phyloP scores from a whole-genome alignment of 2,329 filamentous ascomycete species.

The Monosporascus sp. region DNA sequence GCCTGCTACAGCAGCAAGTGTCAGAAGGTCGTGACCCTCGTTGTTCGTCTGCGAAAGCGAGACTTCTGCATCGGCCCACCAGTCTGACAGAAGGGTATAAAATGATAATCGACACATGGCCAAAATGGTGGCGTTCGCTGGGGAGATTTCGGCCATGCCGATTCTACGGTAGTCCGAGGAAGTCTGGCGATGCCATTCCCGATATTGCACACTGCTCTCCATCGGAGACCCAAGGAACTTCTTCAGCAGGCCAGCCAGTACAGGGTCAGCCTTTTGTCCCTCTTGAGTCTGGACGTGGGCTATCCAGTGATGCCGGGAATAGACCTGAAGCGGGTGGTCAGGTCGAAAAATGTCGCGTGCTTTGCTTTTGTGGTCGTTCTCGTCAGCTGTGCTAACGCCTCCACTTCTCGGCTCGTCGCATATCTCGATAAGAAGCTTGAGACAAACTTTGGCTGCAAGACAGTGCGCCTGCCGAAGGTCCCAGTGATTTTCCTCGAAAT shows the following conservation, averaged over 20 bases:
- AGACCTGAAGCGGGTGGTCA: neutral
- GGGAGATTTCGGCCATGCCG: too few relatives aligned
- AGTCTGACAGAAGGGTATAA: slow-evolving; percentile 3
- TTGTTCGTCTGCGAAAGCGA: neutral
- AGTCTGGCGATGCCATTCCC: slow-evolving; percentile 1
- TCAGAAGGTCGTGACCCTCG: neutral
- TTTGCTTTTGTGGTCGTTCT: too few relatives aligned
- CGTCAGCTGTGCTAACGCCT: too few relatives aligned
- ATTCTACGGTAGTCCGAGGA: too few relatives aligned
- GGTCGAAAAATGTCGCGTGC: neutral
- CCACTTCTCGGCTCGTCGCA: neutral
- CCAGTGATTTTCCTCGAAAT: slow-evolving; percentile 5
- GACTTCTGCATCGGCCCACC: neutral
- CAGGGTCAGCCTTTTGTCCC: neutral
- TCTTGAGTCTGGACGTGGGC: slow-evolving; percentile 5
- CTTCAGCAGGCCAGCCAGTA: slow-evolving; percentile 2
- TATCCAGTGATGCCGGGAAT: slow-evolving; percentile 2
- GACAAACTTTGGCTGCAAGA: slow-evolving; percentile 2
- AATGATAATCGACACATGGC: slow-evolving; percentile 2
- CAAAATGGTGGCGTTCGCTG: neutral
- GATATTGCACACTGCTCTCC: slow-evolving; percentile 2
- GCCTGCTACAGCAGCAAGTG: neutral
- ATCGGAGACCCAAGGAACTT: slow-evolving; percentile 3
- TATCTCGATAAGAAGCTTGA: neutral
- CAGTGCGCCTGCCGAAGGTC: slow-evolving; percentile 2